phyloP scores from a whole-genome alignment of 2,329 filamentous ascomycete genomes.

The Pestalotiopsis sp. region DNA sequence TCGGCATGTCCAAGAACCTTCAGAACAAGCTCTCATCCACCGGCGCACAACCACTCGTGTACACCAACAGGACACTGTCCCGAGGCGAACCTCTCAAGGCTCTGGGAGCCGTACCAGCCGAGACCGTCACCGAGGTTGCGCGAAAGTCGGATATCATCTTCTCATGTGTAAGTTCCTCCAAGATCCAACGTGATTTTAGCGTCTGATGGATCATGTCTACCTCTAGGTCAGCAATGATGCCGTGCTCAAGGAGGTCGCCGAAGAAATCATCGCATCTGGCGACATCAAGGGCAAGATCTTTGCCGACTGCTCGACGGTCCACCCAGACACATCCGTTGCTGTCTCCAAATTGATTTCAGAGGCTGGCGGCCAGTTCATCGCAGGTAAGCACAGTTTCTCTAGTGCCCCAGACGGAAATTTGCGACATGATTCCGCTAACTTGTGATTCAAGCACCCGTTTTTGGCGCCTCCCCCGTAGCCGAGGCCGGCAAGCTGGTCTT shows the following conservation, averaged over 20 bases:
- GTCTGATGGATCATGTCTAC: not conserved
- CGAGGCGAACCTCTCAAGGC: constrained; percentile 36
- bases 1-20: constrained; percentile 24
- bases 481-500: constrained; percentile 47
- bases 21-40: constrained; percentile 25
- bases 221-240: constrained; percentile 37
- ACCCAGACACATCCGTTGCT: constrained; percentile 33
- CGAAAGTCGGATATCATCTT: constrained; percentile 29
- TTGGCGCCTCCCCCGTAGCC: constrained; percentile 45
- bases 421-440: not conserved
- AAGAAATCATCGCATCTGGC: constrained; percentile 22
- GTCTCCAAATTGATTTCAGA: constrained; percentile 34
- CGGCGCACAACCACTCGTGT: constrained; percentile 30
- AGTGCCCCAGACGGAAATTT: not conserved
- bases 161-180: constrained; percentile 27
- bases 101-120: constrained; percentile 35
- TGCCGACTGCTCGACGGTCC: constrained; percentile 34
- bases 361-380: constrained; percentile 35
- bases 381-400: constrained; percentile 7
- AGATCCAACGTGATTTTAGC: not conserved
- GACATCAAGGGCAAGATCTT: constrained; percentile 31
- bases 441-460: constrained; percentile 37
- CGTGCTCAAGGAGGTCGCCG: constrained; percentile 27
- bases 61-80: constrained; percentile 42
- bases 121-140: constrained; percentile 26